phyloP scores from a whole-genome alignment of 2,329 filamentous ascomycete species.

The Pseudofabraea citricarpa region DNA sequence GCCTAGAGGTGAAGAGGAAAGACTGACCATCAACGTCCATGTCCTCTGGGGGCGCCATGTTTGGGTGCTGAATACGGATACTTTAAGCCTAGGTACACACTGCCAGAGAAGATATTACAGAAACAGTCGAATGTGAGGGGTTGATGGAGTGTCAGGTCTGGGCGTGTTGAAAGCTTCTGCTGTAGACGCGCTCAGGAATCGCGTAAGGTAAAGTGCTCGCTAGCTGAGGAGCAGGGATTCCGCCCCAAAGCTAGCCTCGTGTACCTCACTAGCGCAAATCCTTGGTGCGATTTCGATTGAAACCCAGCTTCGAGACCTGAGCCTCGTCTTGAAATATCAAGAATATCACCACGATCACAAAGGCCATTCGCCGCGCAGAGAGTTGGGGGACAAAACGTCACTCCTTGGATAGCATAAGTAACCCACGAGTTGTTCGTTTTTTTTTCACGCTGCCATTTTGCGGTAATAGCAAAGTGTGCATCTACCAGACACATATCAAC shows the following conservation, averaged over 20 bases:
- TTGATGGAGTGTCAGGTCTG: neutral
- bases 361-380: constrained; percentile 1
- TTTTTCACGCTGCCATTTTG: constrained; percentile 6
- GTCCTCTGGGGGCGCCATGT: constrained; percentile 40
- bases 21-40: constrained; percentile 45
- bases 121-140: neutral
- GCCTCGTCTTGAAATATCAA: constrained; percentile 1
- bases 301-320: neutral
- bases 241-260: neutral
- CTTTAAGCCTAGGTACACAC: too few relatives aligned
- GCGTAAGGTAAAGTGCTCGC: constrained; percentile 7
- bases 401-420: too few relatives aligned
- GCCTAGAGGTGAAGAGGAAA: constrained; percentile 1
- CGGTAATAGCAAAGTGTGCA: constrained; percentile 21
- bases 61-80: too few relatives aligned
- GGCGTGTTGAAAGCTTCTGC: neutral
- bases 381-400: constrained; percentile 1
- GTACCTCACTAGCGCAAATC: neutral
- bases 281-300: neutral
- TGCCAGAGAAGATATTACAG: too few relatives aligned
- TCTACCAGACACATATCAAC: too few relatives aligned
- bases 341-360: constrained; percentile 1
- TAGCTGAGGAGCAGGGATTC: neutral
- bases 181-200: constrained; percentile 10
- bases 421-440: neutral